Percentiles rank a stretch among this genome's conserved stretches.
phyloP scores from a whole-genome alignment of 108 stramenopile species.

The Tribonema minus region DNA sequence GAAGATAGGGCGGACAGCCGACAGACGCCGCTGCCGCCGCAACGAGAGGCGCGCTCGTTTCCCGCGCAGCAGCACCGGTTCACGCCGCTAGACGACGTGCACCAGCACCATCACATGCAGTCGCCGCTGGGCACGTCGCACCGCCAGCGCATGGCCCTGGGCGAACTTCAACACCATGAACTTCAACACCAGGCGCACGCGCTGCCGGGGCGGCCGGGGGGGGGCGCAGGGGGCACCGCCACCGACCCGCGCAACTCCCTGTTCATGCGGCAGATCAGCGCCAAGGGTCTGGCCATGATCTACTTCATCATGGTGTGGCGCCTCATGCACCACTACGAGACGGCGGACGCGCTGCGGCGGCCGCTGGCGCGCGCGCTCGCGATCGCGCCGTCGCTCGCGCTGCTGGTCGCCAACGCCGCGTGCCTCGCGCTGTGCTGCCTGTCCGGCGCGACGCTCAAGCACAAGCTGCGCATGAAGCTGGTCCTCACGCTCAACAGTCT shows the following conservation, averaged over 20 bases:
- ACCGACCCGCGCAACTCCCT: background rate
- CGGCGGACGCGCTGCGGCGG: background rate
- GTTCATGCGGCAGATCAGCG: background rate
- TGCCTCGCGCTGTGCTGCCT: background rate
- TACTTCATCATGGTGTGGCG: background rate
- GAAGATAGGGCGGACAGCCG: too few species aligned
- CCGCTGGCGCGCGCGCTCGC: background rate
- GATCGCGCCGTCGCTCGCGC: background rate
- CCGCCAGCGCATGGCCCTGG: background rate
- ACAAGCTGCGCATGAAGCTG: background rate
- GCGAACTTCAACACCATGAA: background rate
- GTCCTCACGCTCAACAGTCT: background rate
- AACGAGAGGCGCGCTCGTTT: too few species aligned
- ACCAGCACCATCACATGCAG: too few species aligned
- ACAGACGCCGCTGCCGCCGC: too few species aligned
- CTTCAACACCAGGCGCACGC: background rate
- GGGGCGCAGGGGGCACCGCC: background rate
- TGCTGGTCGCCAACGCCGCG: background rate
- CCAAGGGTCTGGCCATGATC: background rate
- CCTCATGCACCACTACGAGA: background rate
- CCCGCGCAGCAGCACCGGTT: too few species aligned
- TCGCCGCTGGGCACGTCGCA: too few species aligned
- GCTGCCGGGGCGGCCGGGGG: background rate
- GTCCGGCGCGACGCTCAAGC: background rate
- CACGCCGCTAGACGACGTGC: too few species aligned